These are phyloP conservation scores for Pseudozyma pruni DNA, from an alignment of 1,284 basidiomycete species.

Conservation along the genomic window DNA sequence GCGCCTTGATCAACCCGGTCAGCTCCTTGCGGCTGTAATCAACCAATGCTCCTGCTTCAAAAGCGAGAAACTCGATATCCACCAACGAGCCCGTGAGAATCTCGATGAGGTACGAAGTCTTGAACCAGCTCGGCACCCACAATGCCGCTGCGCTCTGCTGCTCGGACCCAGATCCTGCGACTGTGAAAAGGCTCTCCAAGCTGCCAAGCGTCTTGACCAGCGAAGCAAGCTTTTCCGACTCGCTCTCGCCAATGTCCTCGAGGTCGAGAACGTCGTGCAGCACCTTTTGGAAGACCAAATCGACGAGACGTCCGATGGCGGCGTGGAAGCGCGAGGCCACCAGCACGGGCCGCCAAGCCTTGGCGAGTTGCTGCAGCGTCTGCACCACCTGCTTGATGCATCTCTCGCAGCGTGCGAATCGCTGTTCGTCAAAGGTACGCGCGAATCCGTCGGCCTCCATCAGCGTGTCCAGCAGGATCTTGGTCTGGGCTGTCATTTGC, in stretches of 20 bases:
- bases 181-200: slow-evolving; percentile 82
- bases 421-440: slow-evolving; percentile 78
- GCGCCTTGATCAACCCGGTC: slow-evolving; percentile 80
- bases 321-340: slow-evolving; percentile 57
- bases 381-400: slow-evolving; percentile 77
- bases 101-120: slow-evolving; percentile 63
- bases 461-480: slow-evolving; percentile 71
- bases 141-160: slow-evolving; percentile 48
- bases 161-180: slow-evolving; percentile 69
- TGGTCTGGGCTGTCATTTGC: slow-evolving; percentile 69
- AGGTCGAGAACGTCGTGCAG: slow-evolving; percentile 81
- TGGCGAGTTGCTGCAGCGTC: slow-evolving; percentile 76
- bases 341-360: slow-evolving; percentile 77
- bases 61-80: slow-evolving; percentile 86
- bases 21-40: slow-evolving; percentile 90
- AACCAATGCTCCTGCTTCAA: slow-evolving; percentile 87
- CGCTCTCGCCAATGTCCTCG: slow-evolving; percentile 88
- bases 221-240: slow-evolving; percentile 84
- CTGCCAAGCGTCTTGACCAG: slow-evolving; percentile 79
- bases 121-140: slow-evolving; percentile 65
- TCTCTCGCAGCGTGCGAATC: slow-evolving; percentile 80
- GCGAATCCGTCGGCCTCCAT: slow-evolving; percentile 78
- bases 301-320: slow-evolving; percentile 77
- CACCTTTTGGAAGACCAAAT: slow-evolving; percentile 77
- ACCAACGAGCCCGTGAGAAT: slow-evolving; percentile 66